These are phyloP conservation scores for Tylopilus sp. DNA, from an alignment of 768 basidiomycete genomes.

Conservation along the genomic window DNA sequence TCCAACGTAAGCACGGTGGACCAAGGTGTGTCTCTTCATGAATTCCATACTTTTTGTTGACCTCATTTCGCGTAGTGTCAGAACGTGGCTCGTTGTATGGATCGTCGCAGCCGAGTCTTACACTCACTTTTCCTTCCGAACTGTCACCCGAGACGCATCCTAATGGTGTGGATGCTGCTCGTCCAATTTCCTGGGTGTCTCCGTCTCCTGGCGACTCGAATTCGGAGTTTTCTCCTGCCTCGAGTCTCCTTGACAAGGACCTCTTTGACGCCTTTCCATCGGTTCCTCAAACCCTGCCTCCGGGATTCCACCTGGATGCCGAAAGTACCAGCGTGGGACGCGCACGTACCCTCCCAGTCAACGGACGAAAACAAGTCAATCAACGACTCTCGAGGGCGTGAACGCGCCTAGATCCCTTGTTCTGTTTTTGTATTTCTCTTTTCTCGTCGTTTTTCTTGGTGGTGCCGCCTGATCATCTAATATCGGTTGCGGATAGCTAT, in stretches of 20 bases:
- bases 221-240: constrained; percentile 37
- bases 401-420: constrained; percentile 11
- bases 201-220: constrained; percentile 42
- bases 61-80: constrained; percentile 3
- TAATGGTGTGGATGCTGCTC: constrained; percentile 16
- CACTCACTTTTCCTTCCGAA: constrained; percentile 20
- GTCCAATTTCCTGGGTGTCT: constrained; percentile 49
- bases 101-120: constrained; percentile 23
- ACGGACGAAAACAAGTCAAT: constrained; percentile 24
- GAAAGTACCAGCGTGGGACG: constrained; percentile 14
- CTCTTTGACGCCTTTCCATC: constrained; percentile 72
- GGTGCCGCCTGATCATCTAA: background rate
- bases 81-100: constrained; percentile 29
- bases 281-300: constrained; percentile 52
- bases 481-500: constrained; percentile 8
- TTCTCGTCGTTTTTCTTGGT: background rate
- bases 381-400: constrained; percentile 25
- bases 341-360: constrained; percentile 26
- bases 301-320: constrained; percentile 21
- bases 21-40: constrained; percentile 37
- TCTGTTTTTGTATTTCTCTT: background rate
- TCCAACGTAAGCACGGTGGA: constrained; percentile 46
- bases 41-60: background rate
- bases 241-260: constrained; percentile 48
- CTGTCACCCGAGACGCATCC: constrained; percentile 14